phyloP scores from a whole-genome alignment of 306 rosid species.

The Quercus wislizeni region DNA sequence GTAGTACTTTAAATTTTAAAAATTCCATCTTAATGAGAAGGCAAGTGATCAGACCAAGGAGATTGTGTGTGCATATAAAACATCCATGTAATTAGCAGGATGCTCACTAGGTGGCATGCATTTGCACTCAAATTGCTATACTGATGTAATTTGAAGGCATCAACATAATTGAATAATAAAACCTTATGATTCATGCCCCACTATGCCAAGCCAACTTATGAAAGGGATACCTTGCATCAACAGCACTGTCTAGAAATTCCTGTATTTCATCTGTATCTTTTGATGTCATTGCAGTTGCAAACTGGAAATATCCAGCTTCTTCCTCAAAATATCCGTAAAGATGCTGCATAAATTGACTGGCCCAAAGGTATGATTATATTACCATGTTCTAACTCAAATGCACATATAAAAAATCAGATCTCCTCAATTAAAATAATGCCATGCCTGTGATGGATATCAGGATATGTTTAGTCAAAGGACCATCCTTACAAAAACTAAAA shows the following conservation, averaged over 20 bases:
- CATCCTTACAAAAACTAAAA: background rate
- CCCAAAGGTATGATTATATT: constrained; percentile 5
- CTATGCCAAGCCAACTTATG: constrained; percentile 12
- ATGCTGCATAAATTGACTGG: constrained; percentile 45
- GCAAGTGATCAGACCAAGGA: background rate
- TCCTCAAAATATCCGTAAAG: constrained; percentile 78
- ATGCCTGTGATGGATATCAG: background rate
- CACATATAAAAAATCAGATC: background rate
- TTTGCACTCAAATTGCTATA: background rate
- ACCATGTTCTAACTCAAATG: constrained; percentile 5
- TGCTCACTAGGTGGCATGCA: constrained; percentile 1
- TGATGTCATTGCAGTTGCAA: constrained; percentile 85
- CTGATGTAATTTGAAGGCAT: background rate
- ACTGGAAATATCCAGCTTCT: constrained; percentile 75
- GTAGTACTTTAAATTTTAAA: too few relatives aligned
- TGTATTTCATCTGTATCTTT: constrained; percentile 91
- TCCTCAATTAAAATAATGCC: background rate
- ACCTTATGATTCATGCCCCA: constrained; percentile 1
- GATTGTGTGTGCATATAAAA: background rate
- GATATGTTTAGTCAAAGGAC: background rate
- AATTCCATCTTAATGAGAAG: background rate
- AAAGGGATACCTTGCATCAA: constrained; percentile 55
- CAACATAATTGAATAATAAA: background rate
- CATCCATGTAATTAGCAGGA: background rate
- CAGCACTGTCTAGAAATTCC: constrained; percentile 72